Conservation (phyloP, 176 grass and related monocot genomes). For the Triticum urartu region DNA sequence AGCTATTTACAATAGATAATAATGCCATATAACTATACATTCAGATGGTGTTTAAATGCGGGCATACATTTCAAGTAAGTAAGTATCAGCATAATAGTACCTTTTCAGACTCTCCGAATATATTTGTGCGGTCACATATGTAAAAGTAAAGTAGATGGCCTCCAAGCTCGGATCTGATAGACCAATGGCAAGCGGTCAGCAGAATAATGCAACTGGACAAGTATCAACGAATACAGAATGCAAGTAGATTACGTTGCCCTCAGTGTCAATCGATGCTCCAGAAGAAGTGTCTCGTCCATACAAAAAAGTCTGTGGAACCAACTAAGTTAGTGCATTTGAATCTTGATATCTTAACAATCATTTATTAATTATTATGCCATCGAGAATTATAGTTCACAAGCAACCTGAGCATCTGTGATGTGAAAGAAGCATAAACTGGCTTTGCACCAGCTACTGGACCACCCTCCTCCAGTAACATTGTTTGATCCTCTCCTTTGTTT, state of each 20-base stretch:
- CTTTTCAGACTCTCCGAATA: constrained; percentile 90
- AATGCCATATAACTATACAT: constrained; percentile 4
- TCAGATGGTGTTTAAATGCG: constrained; percentile 6
- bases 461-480: constrained; percentile 72
- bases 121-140: constrained; percentile 83
- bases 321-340: constrained; percentile 28
- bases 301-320: constrained; percentile 64
- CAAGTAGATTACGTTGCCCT: constrained; percentile 72
- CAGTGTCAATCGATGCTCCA: constrained; percentile 77
- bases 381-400: background rate
- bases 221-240: constrained; percentile 5
- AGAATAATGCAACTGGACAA: constrained; percentile 25
- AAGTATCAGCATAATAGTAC: constrained; percentile 42
- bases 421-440: constrained; percentile 49
- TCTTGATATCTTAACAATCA: constrained; percentile 24
- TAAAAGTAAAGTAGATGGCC: constrained; percentile 87
- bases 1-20: constrained; percentile 15
- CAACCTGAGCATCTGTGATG: constrained; percentile 82
- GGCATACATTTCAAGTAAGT: background rate
- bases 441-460: constrained; percentile 53
- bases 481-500: constrained; percentile 63
- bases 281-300: constrained; percentile 71
- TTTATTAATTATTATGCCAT: background rate
- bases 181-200: constrained; percentile 29
- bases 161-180: constrained; percentile 91